phyloP scores from a whole-genome alignment of 768 basidiomycete genomes.

The Amanita brunnescens region DNA sequence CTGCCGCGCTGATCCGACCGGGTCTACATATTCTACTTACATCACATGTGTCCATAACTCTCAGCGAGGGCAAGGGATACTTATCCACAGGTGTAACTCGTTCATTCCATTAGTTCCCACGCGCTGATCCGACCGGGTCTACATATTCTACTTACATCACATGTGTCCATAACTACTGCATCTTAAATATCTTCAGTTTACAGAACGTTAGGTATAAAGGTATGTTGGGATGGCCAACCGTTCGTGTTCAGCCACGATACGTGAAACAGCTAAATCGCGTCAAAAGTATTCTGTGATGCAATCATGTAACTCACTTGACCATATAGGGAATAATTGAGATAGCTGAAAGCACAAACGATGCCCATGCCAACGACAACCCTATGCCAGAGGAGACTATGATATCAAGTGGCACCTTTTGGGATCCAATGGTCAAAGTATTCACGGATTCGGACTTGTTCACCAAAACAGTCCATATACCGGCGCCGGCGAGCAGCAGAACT shows the following conservation, averaged over 20 bases:
- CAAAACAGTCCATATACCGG: conserved; percentile 71
- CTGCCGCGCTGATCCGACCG: too few species aligned
- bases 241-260: conserved; percentile 3
- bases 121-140: too few species aligned
- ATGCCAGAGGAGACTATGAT: conserved; percentile 54
- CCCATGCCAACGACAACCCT: conserved; percentile 65
- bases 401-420: conserved; percentile 38
- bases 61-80: too few species aligned
- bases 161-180: not conserved
- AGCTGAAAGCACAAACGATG: conserved; percentile 58
- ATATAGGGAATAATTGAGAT: conserved; percentile 67
- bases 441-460: conserved; percentile 54
- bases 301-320: conserved; percentile 47
- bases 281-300: not conserved
- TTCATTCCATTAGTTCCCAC: too few species aligned
- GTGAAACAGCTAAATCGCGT: conserved; percentile 57
- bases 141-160: too few species aligned
- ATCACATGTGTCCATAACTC: too few species aligned
- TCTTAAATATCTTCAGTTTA: not conserved
- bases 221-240: not conserved
- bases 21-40: too few species aligned
- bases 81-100: too few species aligned
- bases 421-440: conserved; percentile 40
- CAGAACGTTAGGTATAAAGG: not conserved
- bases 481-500: conserved; percentile 57